A percentile compares a stretch with the other conserved stretches of the same genome.
These are phyloP conservation scores for Daucus carota DNA, from an alignment of 129 eudicot genomes.

Conservation along the genomic window DH1_v3.0 NC_030385.2:31523001-31523500, in stretches of 20 bases:
- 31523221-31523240: constrained; percentile 24
- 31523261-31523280: constrained; percentile 6
- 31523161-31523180: constrained; percentile 17
- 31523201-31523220: constrained; percentile 16
- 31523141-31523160: constrained; percentile 25
- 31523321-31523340: constrained; percentile 44
- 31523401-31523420: constrained; percentile 33
- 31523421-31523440: constrained; percentile 33
- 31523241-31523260: constrained; percentile 23
- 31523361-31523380: constrained; percentile 39
- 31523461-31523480: constrained; percentile 53
- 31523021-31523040: constrained; percentile 42
- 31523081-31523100: constrained; percentile 34
- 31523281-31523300: constrained; percentile 42
- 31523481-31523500: constrained; percentile 48
- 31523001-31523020: not conserved
- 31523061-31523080: constrained; percentile 71
- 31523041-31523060: constrained; percentile 78
- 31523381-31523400: constrained; percentile 48
- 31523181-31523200: not conserved
- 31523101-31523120: constrained; percentile 38
- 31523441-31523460: constrained; percentile 50
- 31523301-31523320: constrained; percentile 36
- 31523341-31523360: not conserved
- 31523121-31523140: constrained; percentile 14